A percentile compares a stretch with the other conserved stretches of the same genome.
phyloP scores from a whole-genome alignment of 441 rosid species.

The Kokia cookei region DNA sequence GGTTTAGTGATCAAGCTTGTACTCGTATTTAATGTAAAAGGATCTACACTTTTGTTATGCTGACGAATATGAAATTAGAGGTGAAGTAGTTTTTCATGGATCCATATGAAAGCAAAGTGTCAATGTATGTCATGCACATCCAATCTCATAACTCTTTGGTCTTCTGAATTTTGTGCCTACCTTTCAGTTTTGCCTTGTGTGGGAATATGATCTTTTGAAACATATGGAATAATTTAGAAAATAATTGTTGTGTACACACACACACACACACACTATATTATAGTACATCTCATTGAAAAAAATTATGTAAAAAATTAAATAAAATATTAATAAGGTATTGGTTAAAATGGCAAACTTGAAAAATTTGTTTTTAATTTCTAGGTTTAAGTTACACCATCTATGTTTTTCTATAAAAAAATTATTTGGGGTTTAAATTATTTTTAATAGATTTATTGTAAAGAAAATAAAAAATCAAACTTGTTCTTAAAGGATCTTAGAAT shows the following conservation, averaged over 20 bases:
- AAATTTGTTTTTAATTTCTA: too few relatives aligned
- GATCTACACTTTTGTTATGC: background rate
- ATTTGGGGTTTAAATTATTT: too few relatives aligned
- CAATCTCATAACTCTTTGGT: background rate
- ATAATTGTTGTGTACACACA: background rate
- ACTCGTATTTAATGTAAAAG: background rate
- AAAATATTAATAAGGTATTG: too few relatives aligned
- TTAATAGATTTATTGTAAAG: too few relatives aligned
- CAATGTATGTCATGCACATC: background rate
- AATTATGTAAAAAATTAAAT: too few relatives aligned
- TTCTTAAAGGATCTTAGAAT: too few relatives aligned
- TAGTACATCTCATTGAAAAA: too few relatives aligned
- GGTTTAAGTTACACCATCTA: too few relatives aligned
- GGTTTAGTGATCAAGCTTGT: background rate
- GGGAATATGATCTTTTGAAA: background rate
- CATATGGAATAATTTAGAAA: background rate
- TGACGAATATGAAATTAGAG: constrained; percentile 2
- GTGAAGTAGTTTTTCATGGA: background rate
- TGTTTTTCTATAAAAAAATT: too few relatives aligned
- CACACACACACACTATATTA: too few relatives aligned
- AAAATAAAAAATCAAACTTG: too few relatives aligned
- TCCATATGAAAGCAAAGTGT: background rate
- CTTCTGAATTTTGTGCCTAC: background rate
- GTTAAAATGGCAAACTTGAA: too few relatives aligned
- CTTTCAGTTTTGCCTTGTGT: background rate